Evolutionary conservation across 371 early-diverging fungal species (phyloP), one percentile per base, ranked within the genome.

Genomic region (Mortierella sp.): DNA sequence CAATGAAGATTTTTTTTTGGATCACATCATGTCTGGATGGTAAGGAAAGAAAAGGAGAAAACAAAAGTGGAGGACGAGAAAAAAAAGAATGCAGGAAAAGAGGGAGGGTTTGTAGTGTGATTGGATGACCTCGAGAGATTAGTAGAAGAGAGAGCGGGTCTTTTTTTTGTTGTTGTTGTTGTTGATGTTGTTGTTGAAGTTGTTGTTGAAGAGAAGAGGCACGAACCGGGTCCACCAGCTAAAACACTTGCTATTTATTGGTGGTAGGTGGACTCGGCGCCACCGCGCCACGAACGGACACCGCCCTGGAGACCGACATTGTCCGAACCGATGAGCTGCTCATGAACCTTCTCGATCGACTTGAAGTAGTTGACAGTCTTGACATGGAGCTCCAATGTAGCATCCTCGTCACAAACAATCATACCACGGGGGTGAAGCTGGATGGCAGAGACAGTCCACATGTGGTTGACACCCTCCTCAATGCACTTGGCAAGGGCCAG

Each of bases 361-460:
- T 93, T 94, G 85, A 94, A 95, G 83, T 95, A 94, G 82, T 93
- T 92, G 60, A 94, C 95, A 7, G 95, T 94, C 87, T 95, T 95
- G 67, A 95, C 96, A 64, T 95, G 95, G 44, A 95, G 85, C 79
- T 95, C 96, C 46, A 94, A 80, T 1, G 95, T 95, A 18, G 96
- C 93, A 71, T 95, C 96, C 82, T 95, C 96, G 81, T 95, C 96
- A 72, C 95, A 95, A 23, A 95, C 94, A 81, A 95, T 87, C 83
- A 95, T 85, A n/a, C 94, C 92, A 60, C 92, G 91, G 46, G 95
- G 94, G 66, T 95, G 96, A 72, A 93, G 82, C 81, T 95, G 96
- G 63, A 95, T 90, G n/a, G 94, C 94, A 21, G 94, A 93, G 60
- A 95, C 94, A 11, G 96, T 95, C 94, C 94, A 95, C 96, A 95